These are phyloP conservation scores for Aspergillus pseudoviridinutans DNA, from an alignment of 2,329 filamentous ascomycete genomes.

Conservation along the genomic window DNA sequence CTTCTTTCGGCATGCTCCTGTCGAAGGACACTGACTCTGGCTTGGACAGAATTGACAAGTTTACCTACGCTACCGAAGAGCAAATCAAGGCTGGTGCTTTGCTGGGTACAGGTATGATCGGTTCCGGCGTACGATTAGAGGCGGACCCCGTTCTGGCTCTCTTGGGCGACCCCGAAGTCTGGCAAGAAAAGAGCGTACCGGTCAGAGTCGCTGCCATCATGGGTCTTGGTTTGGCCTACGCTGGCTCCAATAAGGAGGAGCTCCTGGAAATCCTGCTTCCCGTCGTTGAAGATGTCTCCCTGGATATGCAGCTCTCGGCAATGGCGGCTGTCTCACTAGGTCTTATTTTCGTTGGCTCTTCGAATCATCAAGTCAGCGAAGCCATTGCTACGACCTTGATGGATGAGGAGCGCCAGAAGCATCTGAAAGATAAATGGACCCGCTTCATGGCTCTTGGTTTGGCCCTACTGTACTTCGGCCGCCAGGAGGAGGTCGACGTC, in stretches of 20 bases:
- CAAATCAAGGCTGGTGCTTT: conserved; percentile 88
- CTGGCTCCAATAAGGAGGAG: conserved; percentile 87
- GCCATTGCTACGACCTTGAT: conserved; percentile 88
- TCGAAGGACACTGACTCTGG: conserved; percentile 93
- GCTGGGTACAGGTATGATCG: conserved; percentile 93
- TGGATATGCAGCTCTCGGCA: conserved; percentile 92
- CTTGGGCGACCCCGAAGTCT: conserved; percentile 72
- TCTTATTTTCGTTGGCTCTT: conserved; percentile 88
- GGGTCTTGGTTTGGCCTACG: conserved; percentile 91
- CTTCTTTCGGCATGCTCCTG: conserved; percentile 84
- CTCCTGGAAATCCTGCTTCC: conserved; percentile 81
- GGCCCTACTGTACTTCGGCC: conserved; percentile 89
- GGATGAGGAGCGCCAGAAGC: conserved; percentile 85
- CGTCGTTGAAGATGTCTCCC: conserved; percentile 75
- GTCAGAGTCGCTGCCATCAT: conserved; percentile 85
- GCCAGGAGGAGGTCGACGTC: conserved; percentile 98
- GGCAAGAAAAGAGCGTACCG: conserved; percentile 71
- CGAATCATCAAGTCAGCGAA: conserved; percentile 84
- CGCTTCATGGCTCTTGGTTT: conserved; percentile 93
- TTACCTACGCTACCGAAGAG: conserved; percentile 77
- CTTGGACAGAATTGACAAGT: conserved; percentile 90
- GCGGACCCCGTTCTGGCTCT: conserved; percentile 87
- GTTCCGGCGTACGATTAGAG: conserved; percentile 83
- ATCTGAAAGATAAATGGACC: conserved; percentile 97
- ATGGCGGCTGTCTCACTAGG: conserved; percentile 92